Percentiles rank a stretch among this genome's conserved stretches.
Conservation (phyloP, 768 basidiomycete genomes). For the Boletus tomentosulus region DNA sequence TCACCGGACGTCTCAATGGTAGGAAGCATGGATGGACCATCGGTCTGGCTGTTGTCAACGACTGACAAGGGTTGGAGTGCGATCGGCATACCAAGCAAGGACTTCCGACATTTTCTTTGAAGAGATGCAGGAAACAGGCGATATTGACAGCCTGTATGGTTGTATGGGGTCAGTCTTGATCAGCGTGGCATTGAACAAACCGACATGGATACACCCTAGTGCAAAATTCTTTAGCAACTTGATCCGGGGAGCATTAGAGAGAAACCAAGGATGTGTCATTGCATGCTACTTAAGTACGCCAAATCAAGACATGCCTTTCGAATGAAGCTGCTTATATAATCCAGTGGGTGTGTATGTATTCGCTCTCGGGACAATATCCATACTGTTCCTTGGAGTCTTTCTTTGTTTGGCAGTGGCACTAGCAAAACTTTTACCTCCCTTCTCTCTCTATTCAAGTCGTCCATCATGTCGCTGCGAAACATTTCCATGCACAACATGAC, state of each 20-base stretch:
- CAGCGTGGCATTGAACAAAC: conserved; percentile 1
- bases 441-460: too few relatives aligned
- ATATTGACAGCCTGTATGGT: conserved; percentile 51
- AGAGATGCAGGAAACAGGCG: conserved; percentile 56
- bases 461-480: too few relatives aligned
- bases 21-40: conserved; percentile 79
- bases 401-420: too few relatives aligned
- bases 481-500: too few relatives aligned
- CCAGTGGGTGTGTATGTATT: too few relatives aligned
- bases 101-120: conserved; percentile 57
- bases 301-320: too few relatives aligned
- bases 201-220: conserved; percentile 27
- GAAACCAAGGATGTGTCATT: conserved; percentile 15
- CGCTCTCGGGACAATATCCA: too few relatives aligned
- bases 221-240: conserved; percentile 14
- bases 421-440: too few relatives aligned
- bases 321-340: neutral
- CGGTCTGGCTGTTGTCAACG: conserved; percentile 41
- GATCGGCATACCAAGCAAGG: conserved; percentile 44
- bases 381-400: too few relatives aligned
- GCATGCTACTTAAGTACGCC: neutral
- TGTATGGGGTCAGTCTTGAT: conserved; percentile 1
- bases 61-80: neutral
- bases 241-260: conserved; percentile 1
- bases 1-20: conserved; percentile 61